Evolutionary conservation across 1,284 basidiomycete species (phyloP).

Genomic region (Cronartium quercuum): DNA sequence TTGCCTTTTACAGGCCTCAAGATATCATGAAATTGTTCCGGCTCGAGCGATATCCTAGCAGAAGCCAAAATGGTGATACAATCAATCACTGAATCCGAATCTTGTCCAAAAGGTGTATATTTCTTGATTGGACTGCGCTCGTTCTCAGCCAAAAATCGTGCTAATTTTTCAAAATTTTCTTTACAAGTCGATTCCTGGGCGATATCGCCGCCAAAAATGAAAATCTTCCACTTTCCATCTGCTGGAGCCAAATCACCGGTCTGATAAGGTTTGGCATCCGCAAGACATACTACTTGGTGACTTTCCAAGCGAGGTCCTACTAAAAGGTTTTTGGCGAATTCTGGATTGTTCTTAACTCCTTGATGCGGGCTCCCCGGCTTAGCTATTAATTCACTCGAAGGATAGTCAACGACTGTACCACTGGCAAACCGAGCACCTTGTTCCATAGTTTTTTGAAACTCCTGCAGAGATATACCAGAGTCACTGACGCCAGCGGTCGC

Average conservation of each 20-base stretch:
- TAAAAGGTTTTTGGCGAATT: conserved; percentile 43
- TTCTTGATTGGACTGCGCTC: conserved; percentile 45
- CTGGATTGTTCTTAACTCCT: conserved; percentile 40
- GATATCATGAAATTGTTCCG: conserved; percentile 41
- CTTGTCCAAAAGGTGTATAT: conserved; percentile 43
- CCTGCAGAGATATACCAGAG: not conserved
- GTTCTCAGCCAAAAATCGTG: not conserved
- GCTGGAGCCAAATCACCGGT: conserved; percentile 33
- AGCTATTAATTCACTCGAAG: conserved; percentile 42
- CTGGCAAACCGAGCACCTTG: conserved; percentile 23
- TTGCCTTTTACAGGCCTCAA: conserved; percentile 41
- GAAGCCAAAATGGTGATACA: conserved; percentile 44
- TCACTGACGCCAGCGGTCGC: conserved; percentile 48
- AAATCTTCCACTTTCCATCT: conserved; percentile 39
- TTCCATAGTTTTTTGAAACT: conserved; percentile 9
- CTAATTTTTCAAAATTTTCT: conserved; percentile 22
- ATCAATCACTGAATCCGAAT: conserved; percentile 43
- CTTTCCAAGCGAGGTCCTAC: conserved; percentile 45
- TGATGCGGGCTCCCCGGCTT: conserved; percentile 31
- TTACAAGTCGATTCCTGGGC: conserved; percentile 23
- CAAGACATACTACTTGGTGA: conserved; percentile 34
- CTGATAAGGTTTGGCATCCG: conserved; percentile 35
- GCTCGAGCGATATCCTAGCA: conserved; percentile 41
- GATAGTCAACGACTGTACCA: conserved; percentile 46
- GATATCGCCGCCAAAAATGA: conserved; percentile 46